Evolutionary conservation across 75 land plant genomes (phyloP).

Genomic region (Isoetes taiwanensis): DNA sequence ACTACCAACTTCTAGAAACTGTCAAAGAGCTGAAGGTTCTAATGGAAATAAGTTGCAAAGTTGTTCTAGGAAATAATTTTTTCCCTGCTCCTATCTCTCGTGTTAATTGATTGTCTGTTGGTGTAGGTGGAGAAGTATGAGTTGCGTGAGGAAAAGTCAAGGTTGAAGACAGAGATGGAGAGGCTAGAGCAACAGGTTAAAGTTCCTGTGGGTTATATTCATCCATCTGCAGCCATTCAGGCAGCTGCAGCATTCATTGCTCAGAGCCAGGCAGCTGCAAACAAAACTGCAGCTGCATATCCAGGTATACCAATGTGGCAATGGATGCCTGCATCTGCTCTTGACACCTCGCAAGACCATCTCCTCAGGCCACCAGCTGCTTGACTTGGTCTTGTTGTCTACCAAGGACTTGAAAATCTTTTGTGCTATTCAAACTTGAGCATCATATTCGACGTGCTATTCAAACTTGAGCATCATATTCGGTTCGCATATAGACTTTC

Average conservation of each 20-base stretch:
- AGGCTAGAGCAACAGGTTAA: slow-evolving; percentile 28
- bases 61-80: too few species aligned
- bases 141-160: slow-evolving; percentile 31
- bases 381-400: neutral
- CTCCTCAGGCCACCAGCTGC: slow-evolving; percentile 4
- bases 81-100: too few species aligned
- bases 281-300: slow-evolving; percentile 6
- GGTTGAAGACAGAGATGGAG: slow-evolving; percentile 34
- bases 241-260: slow-evolving; percentile 6
- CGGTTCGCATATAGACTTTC: too few species aligned
- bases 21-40: slow-evolving; percentile 61
- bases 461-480: too few species aligned
- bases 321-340: neutral
- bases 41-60: too few species aligned
- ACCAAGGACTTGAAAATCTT: too few species aligned
- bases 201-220: neutral
- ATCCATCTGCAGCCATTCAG: slow-evolving; percentile 10
- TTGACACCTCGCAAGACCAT: neutral
- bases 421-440: too few species aligned
- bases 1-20: slow-evolving; percentile 37
- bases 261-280: neutral
- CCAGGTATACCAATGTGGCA: neutral
- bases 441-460: too few species aligned
- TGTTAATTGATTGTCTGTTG: too few species aligned
- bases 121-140: slow-evolving; percentile 38